Evolutionary conservation across 1,284 basidiomycete genomes (phyloP), one percentile per base, ranked within the genome.

Genomic region (Grifola frondosa): DNA sequence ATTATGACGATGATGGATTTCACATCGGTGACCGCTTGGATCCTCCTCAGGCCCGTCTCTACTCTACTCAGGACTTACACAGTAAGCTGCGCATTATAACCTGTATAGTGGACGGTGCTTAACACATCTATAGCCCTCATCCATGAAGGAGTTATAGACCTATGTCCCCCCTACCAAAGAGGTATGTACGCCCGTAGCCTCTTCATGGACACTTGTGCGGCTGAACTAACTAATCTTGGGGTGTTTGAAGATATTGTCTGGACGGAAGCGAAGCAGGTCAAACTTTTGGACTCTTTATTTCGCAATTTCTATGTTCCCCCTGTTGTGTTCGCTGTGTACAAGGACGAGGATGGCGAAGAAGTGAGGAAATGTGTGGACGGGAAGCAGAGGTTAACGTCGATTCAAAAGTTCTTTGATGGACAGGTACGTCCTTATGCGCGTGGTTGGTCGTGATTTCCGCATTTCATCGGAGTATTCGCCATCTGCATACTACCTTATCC

Each of bases 221-320:
- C 21, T 24, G 32, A 23, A 33, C 15, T 17, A 20, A 9, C 44
- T 44, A 49, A 26, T 22, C 6, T 12, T 36, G 35, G 33, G 41
- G 26, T 34, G 24, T 28, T 7, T 11, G 20, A 30, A 88, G 86
- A 84, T 44, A 70, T 88, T 17, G 87, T 89, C 2, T 89, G 86
- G 86, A 67, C 81, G 1, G 75, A 78, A 47, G 60, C 60, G 30
- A 89, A 88, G 52, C 85, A 89, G 52, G 73, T 77, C 35, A 73
- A 73, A 25, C 74, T 90, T n/a, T 78, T 89, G 19, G 82, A 88
- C 55, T 88, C 86, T 0, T 68, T 89, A n/a, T 84, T 80, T 49
- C 79, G 77, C 39, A 84, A 88, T 52, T 84, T 76, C 56, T 87
- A 80, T 49, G 77, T 89, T 7, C 86, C 84, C 0, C 82, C 84